Evolutionary conservation across 2,329 filamentous ascomycete species (phyloP).

Genomic region (Rutstroemia sp.): DNA sequence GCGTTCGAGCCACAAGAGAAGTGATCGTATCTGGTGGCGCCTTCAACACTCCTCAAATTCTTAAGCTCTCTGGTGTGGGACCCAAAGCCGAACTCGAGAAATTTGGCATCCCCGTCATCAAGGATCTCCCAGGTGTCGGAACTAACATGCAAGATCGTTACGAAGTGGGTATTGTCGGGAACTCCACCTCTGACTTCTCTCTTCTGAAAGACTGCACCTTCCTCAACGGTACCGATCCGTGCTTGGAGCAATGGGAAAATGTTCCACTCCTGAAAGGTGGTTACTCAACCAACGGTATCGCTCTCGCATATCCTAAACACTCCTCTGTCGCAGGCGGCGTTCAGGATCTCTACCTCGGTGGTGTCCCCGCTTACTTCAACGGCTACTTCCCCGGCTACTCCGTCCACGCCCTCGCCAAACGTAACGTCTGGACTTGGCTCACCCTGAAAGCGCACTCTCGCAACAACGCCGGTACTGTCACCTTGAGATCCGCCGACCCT

Average conservation of each 20-base stretch:
- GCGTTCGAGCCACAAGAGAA: slow-evolving; percentile 25
- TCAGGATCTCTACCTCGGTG: slow-evolving; percentile 12
- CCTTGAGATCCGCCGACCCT: slow-evolving; percentile 52
- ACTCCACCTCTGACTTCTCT: slow-evolving; percentile 34
- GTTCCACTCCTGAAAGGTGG: neutral
- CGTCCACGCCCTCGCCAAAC: slow-evolving; percentile 33
- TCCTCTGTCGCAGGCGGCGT: neutral
- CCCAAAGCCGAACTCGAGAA: slow-evolving; percentile 31
- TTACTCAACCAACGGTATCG: neutral
- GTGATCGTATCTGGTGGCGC: slow-evolving; percentile 41
- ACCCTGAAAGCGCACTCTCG: slow-evolving; percentile 49
- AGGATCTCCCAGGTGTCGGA: slow-evolving; percentile 54
- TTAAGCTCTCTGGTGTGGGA: slow-evolving; percentile 39
- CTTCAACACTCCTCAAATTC: slow-evolving; percentile 39
- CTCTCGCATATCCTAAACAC: neutral
- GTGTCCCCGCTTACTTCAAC: slow-evolving; percentile 16
- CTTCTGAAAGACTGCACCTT: slow-evolving; percentile 30
- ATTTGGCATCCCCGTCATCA: slow-evolving; percentile 43
- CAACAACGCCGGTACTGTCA: slow-evolving; percentile 54
- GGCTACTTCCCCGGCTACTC: slow-evolving; percentile 34
- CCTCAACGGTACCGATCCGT: slow-evolving; percentile 30
- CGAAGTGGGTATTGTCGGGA: slow-evolving; percentile 39
- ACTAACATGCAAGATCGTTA: slow-evolving; percentile 50
- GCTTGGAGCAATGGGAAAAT: slow-evolving; percentile 27
- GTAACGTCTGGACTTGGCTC: slow-evolving; percentile 13